A percentile compares a stretch with the other conserved stretches of the same genome.
Conservation (phyloP, 2,329 filamentous ascomycete genomes). For the Tolypocladium tundrense region DNA sequence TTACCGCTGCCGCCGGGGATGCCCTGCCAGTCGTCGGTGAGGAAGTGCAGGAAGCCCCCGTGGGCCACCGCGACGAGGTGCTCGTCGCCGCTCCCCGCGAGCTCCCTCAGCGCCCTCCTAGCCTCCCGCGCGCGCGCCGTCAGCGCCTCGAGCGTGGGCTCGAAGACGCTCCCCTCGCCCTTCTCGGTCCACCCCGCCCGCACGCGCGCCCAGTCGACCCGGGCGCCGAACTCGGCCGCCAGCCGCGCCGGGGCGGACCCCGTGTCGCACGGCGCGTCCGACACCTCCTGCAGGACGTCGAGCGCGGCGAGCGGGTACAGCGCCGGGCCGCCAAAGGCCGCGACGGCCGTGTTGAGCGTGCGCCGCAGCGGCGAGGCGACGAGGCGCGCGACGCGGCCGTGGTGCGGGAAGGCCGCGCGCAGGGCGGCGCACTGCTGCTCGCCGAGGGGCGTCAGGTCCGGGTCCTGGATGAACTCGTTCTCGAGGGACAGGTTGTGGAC, state of each 20-base stretch:
- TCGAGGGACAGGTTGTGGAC: conserved; percentile 66
- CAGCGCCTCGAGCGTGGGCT: conserved; percentile 41
- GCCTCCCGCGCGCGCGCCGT: conserved; percentile 50
- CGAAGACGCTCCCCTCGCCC: conserved; percentile 27
- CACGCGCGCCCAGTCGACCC: conserved; percentile 55
- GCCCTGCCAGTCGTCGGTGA: conserved; percentile 72
- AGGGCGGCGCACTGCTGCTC: conserved; percentile 62
- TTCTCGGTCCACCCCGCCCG: conserved; percentile 65
- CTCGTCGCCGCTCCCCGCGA: conserved; percentile 32
- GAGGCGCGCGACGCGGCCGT: conserved; percentile 56
- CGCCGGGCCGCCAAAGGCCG: conserved; percentile 49
- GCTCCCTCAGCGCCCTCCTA: conserved; percentile 45
- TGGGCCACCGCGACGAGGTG: conserved; percentile 73
- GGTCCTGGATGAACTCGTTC: conserved; percentile 68
- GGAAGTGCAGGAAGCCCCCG: conserved; percentile 73
- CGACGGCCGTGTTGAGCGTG: conserved; percentile 68
- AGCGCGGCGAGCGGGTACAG: conserved; percentile 49
- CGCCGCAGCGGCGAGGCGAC: conserved; percentile 72
- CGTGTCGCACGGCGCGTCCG: conserved; percentile 63
- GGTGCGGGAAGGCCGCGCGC: conserved; percentile 50
- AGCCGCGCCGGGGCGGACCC: conserved; percentile 51
- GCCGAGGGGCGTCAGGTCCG: conserved; percentile 66
- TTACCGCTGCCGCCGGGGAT: conserved; percentile 31
- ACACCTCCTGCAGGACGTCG: conserved; percentile 71
- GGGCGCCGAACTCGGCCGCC: conserved; percentile 47